Conservation (phyloP, 2,329 filamentous ascomycete genomes). For the Ophiocordyceps camponoti-saundersi region DNA sequence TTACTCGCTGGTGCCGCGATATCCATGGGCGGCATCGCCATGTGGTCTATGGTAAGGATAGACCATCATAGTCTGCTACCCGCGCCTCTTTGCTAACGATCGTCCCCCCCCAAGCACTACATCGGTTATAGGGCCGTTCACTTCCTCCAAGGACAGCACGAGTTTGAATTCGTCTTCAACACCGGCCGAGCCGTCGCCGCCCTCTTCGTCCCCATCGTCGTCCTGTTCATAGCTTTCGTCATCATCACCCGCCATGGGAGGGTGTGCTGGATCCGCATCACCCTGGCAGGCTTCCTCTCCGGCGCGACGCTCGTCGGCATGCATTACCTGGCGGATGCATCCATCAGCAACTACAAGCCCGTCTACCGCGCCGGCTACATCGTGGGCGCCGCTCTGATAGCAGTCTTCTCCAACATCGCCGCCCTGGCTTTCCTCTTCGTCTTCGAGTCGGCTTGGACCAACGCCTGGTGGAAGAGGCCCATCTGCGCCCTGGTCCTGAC, state of each 20-base stretch:
- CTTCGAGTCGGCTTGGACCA: conserved; percentile 58
- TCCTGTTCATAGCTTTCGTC: conserved; percentile 55
- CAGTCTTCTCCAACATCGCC: conserved; percentile 49
- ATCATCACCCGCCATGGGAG: conserved; percentile 42
- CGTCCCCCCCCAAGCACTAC: conserved; percentile 13
- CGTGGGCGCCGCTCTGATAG: conserved; percentile 51
- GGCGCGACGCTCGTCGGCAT: conserved; percentile 64
- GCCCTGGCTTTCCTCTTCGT: conserved; percentile 63
- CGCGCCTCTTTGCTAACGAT: neutral
- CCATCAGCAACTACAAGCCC: conserved; percentile 58
- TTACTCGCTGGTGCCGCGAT: conserved; percentile 47
- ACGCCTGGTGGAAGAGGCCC: conserved; percentile 56
- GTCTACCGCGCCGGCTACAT: conserved; percentile 42
- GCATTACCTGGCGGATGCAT: conserved; percentile 75
- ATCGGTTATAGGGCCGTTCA: conserved; percentile 66
- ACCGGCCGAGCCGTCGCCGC: conserved; percentile 55
- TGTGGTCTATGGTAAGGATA: conserved; percentile 47
- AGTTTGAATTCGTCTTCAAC: conserved; percentile 58
- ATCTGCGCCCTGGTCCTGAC: conserved; percentile 51
- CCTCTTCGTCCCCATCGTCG: conserved; percentile 60
- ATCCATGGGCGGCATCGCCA: conserved; percentile 57
- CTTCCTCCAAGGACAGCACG: conserved; percentile 40
- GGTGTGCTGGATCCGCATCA: conserved; percentile 39
- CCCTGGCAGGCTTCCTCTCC: conserved; percentile 47
- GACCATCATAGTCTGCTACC: conserved; percentile 2